phyloP scores from a whole-genome alignment of 129 eudicot genomes.

The Erigeron canadensis region DNA sequence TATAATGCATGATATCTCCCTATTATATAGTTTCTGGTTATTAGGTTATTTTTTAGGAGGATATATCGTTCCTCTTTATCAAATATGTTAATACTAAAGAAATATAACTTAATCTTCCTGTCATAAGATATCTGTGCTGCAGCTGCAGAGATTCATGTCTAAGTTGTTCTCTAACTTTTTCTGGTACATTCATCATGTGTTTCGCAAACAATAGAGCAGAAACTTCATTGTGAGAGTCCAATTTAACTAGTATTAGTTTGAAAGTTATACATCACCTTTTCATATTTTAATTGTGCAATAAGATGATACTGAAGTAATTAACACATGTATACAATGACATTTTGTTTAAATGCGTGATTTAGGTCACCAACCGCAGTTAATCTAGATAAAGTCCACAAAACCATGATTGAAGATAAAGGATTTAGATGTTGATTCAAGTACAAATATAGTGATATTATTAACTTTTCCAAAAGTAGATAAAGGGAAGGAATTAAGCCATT shows the following conservation, averaged over 20 bases:
- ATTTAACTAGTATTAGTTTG: neutral
- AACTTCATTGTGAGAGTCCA: neutral
- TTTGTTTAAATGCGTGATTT: constrained; percentile 4
- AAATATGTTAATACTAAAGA: no score
- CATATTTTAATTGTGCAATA: neutral
- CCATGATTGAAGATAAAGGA: neutral
- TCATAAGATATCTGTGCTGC: neutral
- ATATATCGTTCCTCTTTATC: no score
- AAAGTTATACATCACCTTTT: neutral
- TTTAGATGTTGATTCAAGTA: constrained; percentile 23
- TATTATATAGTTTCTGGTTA: neutral
- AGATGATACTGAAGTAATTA: neutral
- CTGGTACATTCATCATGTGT: no score
- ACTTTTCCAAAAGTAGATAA: neutral
- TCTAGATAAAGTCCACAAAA: constrained; percentile 12
- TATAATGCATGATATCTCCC: constrained; percentile 8
- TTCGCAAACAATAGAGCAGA: no score
- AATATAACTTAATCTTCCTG: neutral
- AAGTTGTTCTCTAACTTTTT: no score
- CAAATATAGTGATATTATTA: constrained; percentile 9
- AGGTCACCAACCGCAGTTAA: constrained; percentile 1
- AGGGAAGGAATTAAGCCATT: neutral
- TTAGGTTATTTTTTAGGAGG: no score
- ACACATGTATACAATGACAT: neutral
- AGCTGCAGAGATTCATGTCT: no score